Base-by-base conservation (phyloP, 495 filamentous ascomycete genomes). In the Lentithecium fluviatile region DNA sequence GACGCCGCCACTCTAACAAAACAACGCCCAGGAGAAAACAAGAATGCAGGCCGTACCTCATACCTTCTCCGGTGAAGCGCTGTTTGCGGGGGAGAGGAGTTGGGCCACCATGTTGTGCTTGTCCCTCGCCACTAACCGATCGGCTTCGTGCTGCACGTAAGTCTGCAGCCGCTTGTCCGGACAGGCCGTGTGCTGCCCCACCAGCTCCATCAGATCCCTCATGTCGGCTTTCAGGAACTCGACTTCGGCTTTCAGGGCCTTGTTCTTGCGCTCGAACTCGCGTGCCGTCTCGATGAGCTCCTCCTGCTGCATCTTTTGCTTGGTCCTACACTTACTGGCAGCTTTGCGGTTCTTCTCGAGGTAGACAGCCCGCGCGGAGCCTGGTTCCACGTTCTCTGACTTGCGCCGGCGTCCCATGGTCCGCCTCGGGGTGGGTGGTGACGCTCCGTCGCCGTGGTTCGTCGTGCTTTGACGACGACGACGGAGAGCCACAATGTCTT, bases 301-400 rank as follows among this genome's bases (percentile, higher is more conserved):
- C 17, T 62, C 59, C 34, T 55, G 42, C 42, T 62, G 23, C 45
- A 40, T 48, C 34, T 56, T 62, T 40, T 62, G 59, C 45, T 56
- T 62, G 43, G 12, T 62, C n/a, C 59, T 26, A 23, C 59, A 62
- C 32, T 51, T 55, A 17, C 25, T 62, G 5, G 59, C 59, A 19
- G 59, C 59, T 8, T 34, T 37, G 13, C 59, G 50, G 45, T 62
- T 62, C 59, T 62, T 62, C 32, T 55, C 51, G 1, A 55, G 59
- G 23, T 62, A 56, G 2, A 40, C 17, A 8, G 45, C 48, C 4
- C 58, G 37, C 19, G 25, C 50, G 15, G 58, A 47, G 21, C 34
- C 48, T 1, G 46, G 17, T 2, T 60, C 47, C 25, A 48, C 40
- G 40, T 43, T 43, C 13, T 43, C 40, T 15, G 40, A 43, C 40